phyloP scores from a whole-genome alignment of 345 rosid species.

The Angophora floribunda region DNA sequence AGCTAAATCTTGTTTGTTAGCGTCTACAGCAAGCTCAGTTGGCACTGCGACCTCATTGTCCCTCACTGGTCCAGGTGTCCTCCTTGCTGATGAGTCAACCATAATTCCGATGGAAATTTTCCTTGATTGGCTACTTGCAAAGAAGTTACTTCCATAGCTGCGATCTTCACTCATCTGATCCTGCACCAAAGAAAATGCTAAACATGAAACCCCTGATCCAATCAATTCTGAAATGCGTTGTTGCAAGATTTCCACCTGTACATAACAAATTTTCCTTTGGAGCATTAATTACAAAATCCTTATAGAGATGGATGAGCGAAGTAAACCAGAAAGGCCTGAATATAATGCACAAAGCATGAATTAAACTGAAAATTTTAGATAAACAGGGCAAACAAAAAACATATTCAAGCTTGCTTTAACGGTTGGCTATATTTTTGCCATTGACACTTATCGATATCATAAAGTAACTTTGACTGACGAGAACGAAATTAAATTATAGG shows the following conservation, averaged over 20 bases:
- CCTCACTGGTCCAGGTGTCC: slow-evolving; percentile 18
- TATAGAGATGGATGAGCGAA: neutral
- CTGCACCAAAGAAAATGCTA: slow-evolving; percentile 21
- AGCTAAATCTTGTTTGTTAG: slow-evolving; percentile 17
- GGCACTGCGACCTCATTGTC: slow-evolving; percentile 14
- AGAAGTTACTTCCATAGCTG: slow-evolving; percentile 47
- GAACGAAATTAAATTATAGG: no score
- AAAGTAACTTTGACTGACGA: no score
- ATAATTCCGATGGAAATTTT: slow-evolving; percentile 81
- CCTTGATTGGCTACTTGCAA: slow-evolving; percentile 59
- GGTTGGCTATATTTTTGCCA: no score
- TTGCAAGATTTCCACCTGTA: neutral
- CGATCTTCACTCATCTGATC: slow-evolving; percentile 39
- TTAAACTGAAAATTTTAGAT: no score
- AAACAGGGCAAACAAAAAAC: neutral
- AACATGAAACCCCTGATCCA: neutral
- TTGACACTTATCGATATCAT: no score
- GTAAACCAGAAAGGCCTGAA: neutral
- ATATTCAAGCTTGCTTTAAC: neutral
- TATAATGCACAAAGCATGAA: neutral
- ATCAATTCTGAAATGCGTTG: neutral
- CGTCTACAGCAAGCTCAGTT: slow-evolving; percentile 15
- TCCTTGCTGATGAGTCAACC: slow-evolving; percentile 36
- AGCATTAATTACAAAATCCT: neutral
- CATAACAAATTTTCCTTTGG: neutral